Percentiles rank a stretch among this genome's conserved stretches.
Conservation (phyloP, 257 asterid genomes). For the Solanum sitiens region DNA sequence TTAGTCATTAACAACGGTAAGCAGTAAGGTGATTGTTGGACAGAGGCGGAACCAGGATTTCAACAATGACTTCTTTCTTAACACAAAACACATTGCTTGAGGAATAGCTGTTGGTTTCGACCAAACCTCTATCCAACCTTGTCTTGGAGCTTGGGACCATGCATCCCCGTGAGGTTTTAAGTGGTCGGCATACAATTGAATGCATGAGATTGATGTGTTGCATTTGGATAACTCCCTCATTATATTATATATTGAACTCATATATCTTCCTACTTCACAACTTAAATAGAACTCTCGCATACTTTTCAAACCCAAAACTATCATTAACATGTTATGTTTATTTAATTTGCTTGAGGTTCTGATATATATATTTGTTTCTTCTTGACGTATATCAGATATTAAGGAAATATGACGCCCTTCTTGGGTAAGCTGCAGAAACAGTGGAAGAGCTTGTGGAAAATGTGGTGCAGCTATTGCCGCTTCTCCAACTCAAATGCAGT, state of each 20-base stretch:
- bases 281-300: not conserved
- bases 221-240: too few relatives aligned
- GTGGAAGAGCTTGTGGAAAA: constrained; percentile 26
- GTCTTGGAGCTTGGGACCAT: not conserved
- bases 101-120: too few relatives aligned
- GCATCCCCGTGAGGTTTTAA: not conserved
- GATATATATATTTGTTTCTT: not conserved
- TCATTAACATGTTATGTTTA: not conserved
- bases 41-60: not conserved
- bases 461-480: constrained; percentile 32
- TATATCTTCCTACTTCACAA: not conserved
- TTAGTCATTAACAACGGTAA: not conserved
- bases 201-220: too few relatives aligned
- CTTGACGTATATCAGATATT: constrained; percentile 36
- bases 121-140: not conserved
- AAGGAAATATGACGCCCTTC: constrained; percentile 34
- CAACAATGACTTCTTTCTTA: not conserved
- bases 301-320: not conserved
- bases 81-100: not conserved
- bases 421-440: constrained; percentile 29
- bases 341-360: not conserved
- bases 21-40: not conserved
- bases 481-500: constrained; percentile 24
- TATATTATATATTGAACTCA: too few relatives aligned
- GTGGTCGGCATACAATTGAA: not conserved